phyloP scores from a whole-genome alignment of 495 filamentous ascomycete species.

The Aspergillus nidulans region DNA sequence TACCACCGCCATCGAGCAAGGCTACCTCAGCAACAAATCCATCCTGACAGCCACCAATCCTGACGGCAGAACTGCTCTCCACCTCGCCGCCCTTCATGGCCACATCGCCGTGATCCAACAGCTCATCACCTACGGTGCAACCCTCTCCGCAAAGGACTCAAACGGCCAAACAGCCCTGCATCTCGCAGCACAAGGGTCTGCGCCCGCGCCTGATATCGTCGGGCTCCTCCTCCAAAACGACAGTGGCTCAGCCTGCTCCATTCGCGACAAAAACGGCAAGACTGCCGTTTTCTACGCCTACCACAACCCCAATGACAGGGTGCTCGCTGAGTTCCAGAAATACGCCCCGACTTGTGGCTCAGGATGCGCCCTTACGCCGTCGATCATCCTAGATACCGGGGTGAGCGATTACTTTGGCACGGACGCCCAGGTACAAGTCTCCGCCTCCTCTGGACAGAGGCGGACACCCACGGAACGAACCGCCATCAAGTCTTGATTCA shows the following conservation, averaged over 20 bases:
- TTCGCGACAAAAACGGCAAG: constrained; percentile 4
- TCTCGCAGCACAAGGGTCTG: constrained; percentile 5
- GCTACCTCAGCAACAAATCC: background rate
- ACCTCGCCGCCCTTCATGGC: constrained; percentile 1
- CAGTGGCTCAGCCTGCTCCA: background rate
- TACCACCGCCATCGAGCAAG: background rate
- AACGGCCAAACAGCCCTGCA: constrained; percentile 10
- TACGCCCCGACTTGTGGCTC: constrained; percentile 1
- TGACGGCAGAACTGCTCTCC: constrained; percentile 6
- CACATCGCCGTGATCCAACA: background rate
- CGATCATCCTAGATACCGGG: constrained; percentile 2
- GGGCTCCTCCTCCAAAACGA: background rate
- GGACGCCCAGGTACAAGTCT: background rate
- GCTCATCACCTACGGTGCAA: constrained; percentile 1
- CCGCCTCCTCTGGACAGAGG: background rate
- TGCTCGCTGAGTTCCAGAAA: constrained; percentile 1
- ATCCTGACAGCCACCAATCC: constrained; percentile 5
- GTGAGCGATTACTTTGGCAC: background rate
- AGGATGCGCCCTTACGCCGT: constrained; percentile 6
- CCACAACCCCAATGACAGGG: background rate
- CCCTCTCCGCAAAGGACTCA: background rate
- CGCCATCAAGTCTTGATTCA: background rate
- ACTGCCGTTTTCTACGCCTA: constrained; percentile 14
- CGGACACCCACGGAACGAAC: background rate
- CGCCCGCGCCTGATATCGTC: background rate